phyloP scores from a whole-genome alignment of 2,329 filamentous ascomycete species.

The Talaromyces pinophilus region DNA sequence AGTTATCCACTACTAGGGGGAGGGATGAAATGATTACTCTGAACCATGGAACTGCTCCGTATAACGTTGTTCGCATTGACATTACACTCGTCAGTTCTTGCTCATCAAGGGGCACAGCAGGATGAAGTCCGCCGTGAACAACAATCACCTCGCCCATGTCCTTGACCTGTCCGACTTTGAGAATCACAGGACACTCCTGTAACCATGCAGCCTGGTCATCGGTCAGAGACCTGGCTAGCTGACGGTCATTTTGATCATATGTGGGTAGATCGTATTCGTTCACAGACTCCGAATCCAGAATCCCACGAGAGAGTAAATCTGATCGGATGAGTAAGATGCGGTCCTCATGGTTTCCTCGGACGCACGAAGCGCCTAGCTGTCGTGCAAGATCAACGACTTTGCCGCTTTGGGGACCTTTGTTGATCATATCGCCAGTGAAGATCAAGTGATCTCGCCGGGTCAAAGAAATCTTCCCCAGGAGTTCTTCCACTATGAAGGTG shows the following conservation, averaged over 20 bases:
- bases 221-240: conserved; percentile 58
- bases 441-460: conserved; percentile 70
- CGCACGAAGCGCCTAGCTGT: conserved; percentile 71
- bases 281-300: background rate
- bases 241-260: conserved; percentile 37
- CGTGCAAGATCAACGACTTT: conserved; percentile 77
- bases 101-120: conserved; percentile 66
- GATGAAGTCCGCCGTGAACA: conserved; percentile 84
- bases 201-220: conserved; percentile 69
- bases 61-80: conserved; percentile 72
- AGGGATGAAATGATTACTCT: conserved; percentile 42
- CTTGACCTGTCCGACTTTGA: conserved; percentile 66
- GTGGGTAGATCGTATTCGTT: background rate
- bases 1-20: background rate
- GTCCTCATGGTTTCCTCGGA: conserved; percentile 93
- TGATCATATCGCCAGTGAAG: conserved; percentile 75
- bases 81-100: conserved; percentile 81
- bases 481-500: conserved; percentile 45
- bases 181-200: conserved; percentile 69
- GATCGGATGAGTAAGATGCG: conserved; percentile 69
- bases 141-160: conserved; percentile 66
- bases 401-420: conserved; percentile 80
- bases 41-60: conserved; percentile 64
- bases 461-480: conserved; percentile 70
- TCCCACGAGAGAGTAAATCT: conserved; percentile 36